phyloP scores from a whole-genome alignment of 148 eudicot species.

The Arctostaphylos glauca region DNA sequence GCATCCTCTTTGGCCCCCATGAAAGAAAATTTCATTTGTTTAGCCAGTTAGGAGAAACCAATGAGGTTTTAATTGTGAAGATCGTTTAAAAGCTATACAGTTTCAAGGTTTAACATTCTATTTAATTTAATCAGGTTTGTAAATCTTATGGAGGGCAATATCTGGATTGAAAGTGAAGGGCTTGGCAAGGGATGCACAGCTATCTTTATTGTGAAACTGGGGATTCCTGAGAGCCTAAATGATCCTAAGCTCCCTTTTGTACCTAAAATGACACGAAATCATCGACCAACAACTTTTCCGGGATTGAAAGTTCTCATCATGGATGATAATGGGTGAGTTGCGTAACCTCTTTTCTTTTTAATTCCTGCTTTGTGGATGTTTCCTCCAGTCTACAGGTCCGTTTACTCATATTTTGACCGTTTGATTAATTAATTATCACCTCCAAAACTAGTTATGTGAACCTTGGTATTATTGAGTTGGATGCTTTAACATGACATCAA shows the following conservation, averaged over 20 bases:
- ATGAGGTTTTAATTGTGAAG: not conserved
- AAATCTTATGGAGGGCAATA: constrained; percentile 85
- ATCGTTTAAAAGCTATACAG: not conserved
- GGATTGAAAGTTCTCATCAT: constrained; percentile 85
- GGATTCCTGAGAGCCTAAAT: constrained; percentile 42
- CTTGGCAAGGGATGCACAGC: constrained; percentile 81
- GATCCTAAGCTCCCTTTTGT: constrained; percentile 41
- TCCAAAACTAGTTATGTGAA: not conserved
- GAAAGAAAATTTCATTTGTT: not conserved
- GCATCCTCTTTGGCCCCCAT: not conserved
- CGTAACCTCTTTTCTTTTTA: not conserved
- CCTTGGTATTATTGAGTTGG: not conserved
- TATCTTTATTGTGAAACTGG: constrained; percentile 68
- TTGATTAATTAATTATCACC: not conserved
- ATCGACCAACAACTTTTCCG: constrained; percentile 43
- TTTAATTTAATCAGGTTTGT: not conserved
- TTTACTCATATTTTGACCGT: not conserved
- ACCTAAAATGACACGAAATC: constrained; percentile 34
- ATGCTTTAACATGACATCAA: not conserved
- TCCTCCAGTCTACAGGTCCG: not conserved
- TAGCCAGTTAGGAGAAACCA: not conserved
- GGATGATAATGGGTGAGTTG: constrained; percentile 84
- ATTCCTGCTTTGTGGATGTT: not conserved
- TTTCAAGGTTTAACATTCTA: not conserved
- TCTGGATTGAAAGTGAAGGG: constrained; percentile 95